Conservation (phyloP, 1,139 yeast species). For the Taphrina sp. region DNA sequence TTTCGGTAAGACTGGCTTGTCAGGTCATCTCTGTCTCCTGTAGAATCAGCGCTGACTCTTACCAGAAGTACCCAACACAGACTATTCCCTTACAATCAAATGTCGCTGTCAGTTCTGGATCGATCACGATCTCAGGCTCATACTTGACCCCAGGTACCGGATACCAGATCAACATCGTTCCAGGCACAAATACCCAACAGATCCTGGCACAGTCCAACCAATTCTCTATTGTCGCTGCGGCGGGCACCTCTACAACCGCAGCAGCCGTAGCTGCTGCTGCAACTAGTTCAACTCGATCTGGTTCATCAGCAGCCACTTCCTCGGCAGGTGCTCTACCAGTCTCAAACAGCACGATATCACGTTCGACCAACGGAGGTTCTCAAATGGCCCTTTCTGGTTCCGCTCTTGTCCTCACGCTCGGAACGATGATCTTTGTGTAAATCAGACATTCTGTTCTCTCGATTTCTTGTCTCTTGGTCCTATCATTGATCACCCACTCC, state of each 20-base stretch:
- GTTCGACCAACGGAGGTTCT: background rate
- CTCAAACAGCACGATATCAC: background rate
- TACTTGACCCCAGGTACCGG: constrained; percentile 17
- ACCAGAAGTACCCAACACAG: constrained; percentile 26
- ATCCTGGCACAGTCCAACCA: constrained; percentile 29
- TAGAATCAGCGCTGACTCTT: no score
- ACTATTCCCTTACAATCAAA: constrained; percentile 2
- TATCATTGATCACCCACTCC: no score
- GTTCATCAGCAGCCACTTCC: constrained; percentile 3
- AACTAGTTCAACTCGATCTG: background rate
- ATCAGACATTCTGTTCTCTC: background rate
- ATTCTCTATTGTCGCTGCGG: constrained; percentile 19
- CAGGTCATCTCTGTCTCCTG: no score
- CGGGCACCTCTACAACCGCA: constrained; percentile 3
- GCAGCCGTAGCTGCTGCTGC: constrained; percentile 2
- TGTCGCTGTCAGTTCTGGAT: constrained; percentile 14
- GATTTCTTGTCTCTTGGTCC: background rate
- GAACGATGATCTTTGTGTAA: background rate
- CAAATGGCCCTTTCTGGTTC: background rate
- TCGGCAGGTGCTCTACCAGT: background rate
- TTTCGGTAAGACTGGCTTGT: no score
- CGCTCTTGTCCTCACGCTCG: background rate
- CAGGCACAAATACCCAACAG: constrained; percentile 24
- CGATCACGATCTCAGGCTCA: constrained; percentile 5
- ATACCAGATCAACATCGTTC: constrained; percentile 26